Evolutionary conservation across 2,329 filamentous ascomycete species (phyloP).

Genomic region (Esteya vermicola): DNA sequence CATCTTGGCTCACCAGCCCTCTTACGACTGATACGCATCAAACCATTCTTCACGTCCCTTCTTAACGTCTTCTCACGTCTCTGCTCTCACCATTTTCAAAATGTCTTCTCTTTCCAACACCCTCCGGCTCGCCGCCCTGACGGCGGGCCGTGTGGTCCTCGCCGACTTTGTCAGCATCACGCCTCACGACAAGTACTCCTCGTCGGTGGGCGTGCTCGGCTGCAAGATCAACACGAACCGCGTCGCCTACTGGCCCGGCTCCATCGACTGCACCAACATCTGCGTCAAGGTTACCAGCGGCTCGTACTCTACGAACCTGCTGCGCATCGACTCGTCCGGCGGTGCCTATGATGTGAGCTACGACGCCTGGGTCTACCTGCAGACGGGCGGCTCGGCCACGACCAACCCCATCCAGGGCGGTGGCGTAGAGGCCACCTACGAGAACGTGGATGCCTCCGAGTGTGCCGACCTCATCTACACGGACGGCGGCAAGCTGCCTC

Average conservation of each 20-base stretch:
- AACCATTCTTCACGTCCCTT: too few species aligned
- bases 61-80: too few species aligned
- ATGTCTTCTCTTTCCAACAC: too few species aligned
- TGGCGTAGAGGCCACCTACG: constrained; percentile 34
- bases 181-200: constrained; percentile 42
- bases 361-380: constrained; percentile 47
- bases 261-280: constrained; percentile 38
- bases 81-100: too few species aligned
- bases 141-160: too few species aligned
- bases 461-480: constrained; percentile 37
- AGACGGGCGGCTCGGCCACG: constrained; percentile 32
- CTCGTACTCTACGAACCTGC: constrained; percentile 38
- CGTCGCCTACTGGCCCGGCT: constrained; percentile 44
- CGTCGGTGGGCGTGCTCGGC: constrained; percentile 41
- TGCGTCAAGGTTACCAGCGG: constrained; percentile 38
- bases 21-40: background rate
- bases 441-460: constrained; percentile 29
- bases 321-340: constrained; percentile 40
- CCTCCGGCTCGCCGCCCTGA: background rate
- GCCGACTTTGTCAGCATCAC: constrained; percentile 25
- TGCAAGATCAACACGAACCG: constrained; percentile 48
- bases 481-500: constrained; percentile 33
- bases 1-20: background rate
- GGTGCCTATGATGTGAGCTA: constrained; percentile 45
- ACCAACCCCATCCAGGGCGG: constrained; percentile 32